Conservation (phyloP, 2,329 filamentous ascomycete genomes). For the Magnaporthiopsis incrustans region DNA sequence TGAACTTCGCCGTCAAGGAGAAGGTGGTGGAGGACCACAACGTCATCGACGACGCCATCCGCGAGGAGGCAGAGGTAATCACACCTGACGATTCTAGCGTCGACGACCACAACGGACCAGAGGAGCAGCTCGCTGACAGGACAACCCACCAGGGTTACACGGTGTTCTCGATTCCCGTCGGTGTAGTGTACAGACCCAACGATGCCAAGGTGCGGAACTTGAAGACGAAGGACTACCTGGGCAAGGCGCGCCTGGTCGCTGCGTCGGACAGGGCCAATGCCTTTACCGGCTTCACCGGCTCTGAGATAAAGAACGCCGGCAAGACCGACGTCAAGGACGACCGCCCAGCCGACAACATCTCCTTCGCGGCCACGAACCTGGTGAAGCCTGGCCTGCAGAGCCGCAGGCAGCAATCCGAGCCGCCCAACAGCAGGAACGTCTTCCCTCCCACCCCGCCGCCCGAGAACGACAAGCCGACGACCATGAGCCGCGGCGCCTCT, state of each 20-base stretch:
- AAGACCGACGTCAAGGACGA: constrained; percentile 62
- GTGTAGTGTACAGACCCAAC: constrained; percentile 90
- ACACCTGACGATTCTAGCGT: not conserved
- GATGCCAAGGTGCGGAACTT: constrained; percentile 97
- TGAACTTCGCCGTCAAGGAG: constrained; percentile 85
- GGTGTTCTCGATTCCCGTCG: constrained; percentile 95
- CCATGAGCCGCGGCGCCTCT: constrained; percentile 47
- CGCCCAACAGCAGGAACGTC: constrained; percentile 67
- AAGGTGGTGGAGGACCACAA: constrained; percentile 95
- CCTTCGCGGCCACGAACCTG: constrained; percentile 85
- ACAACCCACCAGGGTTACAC: constrained; percentile 70
- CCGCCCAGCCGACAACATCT: constrained; percentile 73
- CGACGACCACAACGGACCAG: not conserved
- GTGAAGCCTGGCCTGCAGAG: constrained; percentile 79
- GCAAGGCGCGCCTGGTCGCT: constrained; percentile 88
- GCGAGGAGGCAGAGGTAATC: constrained; percentile 80
- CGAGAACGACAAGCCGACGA: constrained; percentile 61
- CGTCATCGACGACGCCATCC: constrained; percentile 95
- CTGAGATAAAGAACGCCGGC: constrained; percentile 64
- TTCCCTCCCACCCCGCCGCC: constrained; percentile 99
- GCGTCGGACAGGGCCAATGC: constrained; percentile 74
- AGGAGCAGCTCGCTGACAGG: not conserved
- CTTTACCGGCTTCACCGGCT: constrained; percentile 73
- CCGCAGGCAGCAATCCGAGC: constrained; percentile 77
- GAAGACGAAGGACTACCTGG: constrained; percentile 95